Percentiles rank a stretch among this genome's conserved stretches.
Conservation (phyloP, 352 stramenopile species). For the Phytopythium montanum region DNA sequence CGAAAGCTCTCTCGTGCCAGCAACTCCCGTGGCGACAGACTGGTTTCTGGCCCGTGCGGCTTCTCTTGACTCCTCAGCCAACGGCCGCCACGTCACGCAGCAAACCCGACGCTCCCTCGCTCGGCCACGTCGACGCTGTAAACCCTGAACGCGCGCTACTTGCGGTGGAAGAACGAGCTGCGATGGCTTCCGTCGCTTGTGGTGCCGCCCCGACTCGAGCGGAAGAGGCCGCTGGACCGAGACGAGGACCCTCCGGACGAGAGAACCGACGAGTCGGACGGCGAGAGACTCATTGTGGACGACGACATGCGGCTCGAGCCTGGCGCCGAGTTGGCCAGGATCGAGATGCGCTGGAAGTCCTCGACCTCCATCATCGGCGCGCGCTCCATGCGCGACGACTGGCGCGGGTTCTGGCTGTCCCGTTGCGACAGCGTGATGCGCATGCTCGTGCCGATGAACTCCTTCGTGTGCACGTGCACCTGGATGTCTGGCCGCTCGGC, state of each 20-base stretch:
- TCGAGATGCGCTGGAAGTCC: slow-evolving; percentile 70
- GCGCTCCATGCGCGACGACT: slow-evolving; percentile 22
- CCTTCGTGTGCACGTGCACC: slow-evolving; percentile 87
- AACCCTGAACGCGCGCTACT: slow-evolving; percentile 25
- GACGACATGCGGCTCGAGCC: slow-evolving; percentile 41
- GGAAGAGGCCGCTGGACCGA: slow-evolving; percentile 44
- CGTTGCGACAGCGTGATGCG: slow-evolving; percentile 77
- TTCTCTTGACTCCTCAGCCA: not conserved
- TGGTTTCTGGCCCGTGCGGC: slow-evolving; percentile 1
- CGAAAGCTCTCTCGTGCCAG: slow-evolving; percentile 5
- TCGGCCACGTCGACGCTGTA: not conserved
- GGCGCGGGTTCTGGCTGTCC: slow-evolving; percentile 21
- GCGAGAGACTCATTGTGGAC: slow-evolving; percentile 51
- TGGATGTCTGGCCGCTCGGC: slow-evolving; percentile 80
- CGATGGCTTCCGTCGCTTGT: slow-evolving; percentile 22
- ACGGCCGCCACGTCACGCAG: not conserved
- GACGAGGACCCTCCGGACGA: slow-evolving; percentile 32
- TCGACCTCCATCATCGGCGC: slow-evolving; percentile 46
- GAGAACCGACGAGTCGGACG: slow-evolving; percentile 38
- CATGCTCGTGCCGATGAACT: slow-evolving; percentile 90
- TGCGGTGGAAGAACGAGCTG: slow-evolving; percentile 65
- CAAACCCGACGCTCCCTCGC: not conserved
- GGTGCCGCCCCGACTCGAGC: slow-evolving; percentile 32
- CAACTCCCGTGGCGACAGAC: slow-evolving; percentile 3
- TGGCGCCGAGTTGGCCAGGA: slow-evolving; percentile 36